Base-by-base conservation (phyloP, 306 rosid species). In the Medicago lupulina region DNA sequence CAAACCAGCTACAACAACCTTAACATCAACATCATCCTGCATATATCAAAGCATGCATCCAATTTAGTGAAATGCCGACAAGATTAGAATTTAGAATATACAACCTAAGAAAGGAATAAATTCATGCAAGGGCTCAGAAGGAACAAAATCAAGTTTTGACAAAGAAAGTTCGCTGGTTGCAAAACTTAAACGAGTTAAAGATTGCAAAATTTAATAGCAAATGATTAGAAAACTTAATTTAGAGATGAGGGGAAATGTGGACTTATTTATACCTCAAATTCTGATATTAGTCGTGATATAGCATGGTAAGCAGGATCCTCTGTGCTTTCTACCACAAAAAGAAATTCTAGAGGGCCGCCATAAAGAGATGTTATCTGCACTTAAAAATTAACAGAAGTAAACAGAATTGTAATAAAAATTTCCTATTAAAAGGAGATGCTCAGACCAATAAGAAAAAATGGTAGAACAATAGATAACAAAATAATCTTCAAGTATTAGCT, bases 241-340 rank as follows among this genome's bases (percentile, higher is more conserved):
- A 64, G 15, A 78, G 61, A 57, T 16, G 39, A 7, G n/a, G 50
- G 41, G 14, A 49, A 12, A 60, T 66, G 16, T 67, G 67, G 63
- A 69, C 34, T 69, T 67, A 25, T 63, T 59, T 73, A 66, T 87
- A 91, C 97, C 98, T 87, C 81, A 74, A 79, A 89, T 65, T 91
- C 92, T 70, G 87, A 82, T 67, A 90, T 47, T 59, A 93, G 78
- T 65, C 87, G 83, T 64, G 90, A 86, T 74, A 91, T 91, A 67
- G 91, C 90, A 83, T 36, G 85, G 83, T 88, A 93, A 57, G 98
- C 98, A 79, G 98, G 97, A 80, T 93, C 98, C 41, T 91, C 96
- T 17, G 87, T 88, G 73, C 96, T 89, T 88, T 93, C 98, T 81
- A 89, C 87, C 51, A 91, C 86, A 76, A 91, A 93, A 75, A 91